Percentiles rank a stretch among this genome's conserved stretches.
Evolutionary conservation across 192 early-diverging fungal species (phyloP).

Genomic region (Chytriomyces confervae): DNA sequence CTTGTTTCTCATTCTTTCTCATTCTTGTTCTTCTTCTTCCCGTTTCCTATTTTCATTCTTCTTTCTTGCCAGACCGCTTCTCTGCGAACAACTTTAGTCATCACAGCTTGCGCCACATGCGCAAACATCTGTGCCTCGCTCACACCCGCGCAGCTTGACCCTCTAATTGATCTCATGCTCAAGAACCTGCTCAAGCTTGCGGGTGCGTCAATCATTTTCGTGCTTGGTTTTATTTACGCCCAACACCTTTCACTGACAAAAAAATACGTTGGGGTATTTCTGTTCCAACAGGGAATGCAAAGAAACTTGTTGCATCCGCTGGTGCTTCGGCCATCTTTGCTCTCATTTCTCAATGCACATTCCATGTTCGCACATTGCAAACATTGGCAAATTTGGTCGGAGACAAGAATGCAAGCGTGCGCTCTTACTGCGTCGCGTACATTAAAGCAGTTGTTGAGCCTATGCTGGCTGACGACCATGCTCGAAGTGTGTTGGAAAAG

Average conservation of each 20-base stretch:
- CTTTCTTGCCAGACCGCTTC: conserved; percentile 36
- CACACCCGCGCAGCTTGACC: conserved; percentile 23
- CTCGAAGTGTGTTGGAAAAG: background rate
- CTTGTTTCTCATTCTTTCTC: conserved; percentile 1
- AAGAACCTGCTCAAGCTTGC: conserved; percentile 39
- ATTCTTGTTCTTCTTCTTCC: conserved; percentile 5
- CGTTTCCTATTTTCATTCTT: background rate
- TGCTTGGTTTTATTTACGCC: too few species aligned
- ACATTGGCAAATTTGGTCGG: conserved; percentile 12
- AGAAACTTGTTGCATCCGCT: conserved; percentile 48
- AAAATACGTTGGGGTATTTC: too few species aligned
- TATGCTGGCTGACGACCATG: conserved; percentile 12
- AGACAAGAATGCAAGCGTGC: conserved; percentile 44
- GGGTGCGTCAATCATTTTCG: background rate
- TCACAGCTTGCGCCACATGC: conserved; percentile 36
- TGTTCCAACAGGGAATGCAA: conserved; percentile 15
- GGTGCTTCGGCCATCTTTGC: conserved; percentile 27
- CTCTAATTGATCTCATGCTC: conserved; percentile 30
- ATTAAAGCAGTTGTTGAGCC: conserved; percentile 28
- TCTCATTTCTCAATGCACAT: conserved; percentile 31
- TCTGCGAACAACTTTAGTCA: conserved; percentile 43
- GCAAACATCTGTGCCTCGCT: conserved; percentile 17
- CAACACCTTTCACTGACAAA: too few species aligned
- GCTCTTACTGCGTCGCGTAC: conserved; percentile 24
- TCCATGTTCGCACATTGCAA: conserved; percentile 34